Evolutionary conservation across 2,329 filamentous ascomycete genomes (phyloP).

Genomic region (Aureobasidium sp.): DNA sequence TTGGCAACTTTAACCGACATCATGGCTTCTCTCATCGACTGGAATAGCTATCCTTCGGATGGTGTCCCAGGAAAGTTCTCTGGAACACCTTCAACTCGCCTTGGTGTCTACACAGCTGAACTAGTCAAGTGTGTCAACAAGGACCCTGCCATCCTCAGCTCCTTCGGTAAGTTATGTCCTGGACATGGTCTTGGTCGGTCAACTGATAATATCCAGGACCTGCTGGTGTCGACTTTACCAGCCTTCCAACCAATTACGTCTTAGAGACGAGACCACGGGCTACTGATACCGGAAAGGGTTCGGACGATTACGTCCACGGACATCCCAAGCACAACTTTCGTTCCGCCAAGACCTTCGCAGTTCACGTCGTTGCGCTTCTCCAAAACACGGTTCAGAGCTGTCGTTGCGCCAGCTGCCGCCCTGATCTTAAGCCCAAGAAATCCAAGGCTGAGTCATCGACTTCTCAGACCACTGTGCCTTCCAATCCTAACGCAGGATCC

Average conservation of each 20-base stretch:
- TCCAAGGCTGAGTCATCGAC: too few relatives aligned
- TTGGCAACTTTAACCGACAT: neutral
- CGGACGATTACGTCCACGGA: conserved; percentile 47
- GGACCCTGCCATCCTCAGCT: neutral
- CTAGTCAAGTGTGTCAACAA: neutral
- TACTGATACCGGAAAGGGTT: conserved; percentile 22
- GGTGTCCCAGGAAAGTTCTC: neutral
- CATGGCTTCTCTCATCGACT: neutral
- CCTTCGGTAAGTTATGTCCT: neutral
- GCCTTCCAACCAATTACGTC: conserved; percentile 47
- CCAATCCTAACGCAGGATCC: neutral
- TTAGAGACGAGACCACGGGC: conserved; percentile 42
- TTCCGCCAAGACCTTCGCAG: neutral
- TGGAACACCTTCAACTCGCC: neutral
- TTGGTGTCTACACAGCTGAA: neutral
- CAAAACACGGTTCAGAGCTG: neutral
- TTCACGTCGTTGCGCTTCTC: neutral
- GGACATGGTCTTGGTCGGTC: too few relatives aligned
- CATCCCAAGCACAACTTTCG: conserved; percentile 34
- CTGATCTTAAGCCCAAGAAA: too few relatives aligned
- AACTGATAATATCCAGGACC: neutral
- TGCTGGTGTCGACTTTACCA: conserved; percentile 30
- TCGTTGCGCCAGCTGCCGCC: neutral
- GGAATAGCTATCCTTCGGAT: neutral
- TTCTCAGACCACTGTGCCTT: too few relatives aligned